These are phyloP conservation scores for Salix exigua DNA, from an alignment of 345 rosid genomes.

Conservation along the genomic window DNA sequence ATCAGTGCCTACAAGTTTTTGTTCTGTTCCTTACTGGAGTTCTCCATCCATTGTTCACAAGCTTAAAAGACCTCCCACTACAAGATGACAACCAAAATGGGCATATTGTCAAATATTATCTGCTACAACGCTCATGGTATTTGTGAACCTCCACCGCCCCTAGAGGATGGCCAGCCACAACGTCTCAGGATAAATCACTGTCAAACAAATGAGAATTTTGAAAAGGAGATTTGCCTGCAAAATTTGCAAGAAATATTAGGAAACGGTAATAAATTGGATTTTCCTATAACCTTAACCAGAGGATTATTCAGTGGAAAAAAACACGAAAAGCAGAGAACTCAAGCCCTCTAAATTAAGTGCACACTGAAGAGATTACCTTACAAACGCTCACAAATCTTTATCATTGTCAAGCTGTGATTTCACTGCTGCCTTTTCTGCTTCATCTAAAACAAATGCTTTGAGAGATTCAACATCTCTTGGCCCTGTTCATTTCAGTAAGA, in stretches of 20 bases:
- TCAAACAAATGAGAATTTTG: background rate
- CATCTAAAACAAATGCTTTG: constrained; percentile 64
- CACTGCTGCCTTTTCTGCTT: constrained; percentile 83
- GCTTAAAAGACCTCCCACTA: too few relatives aligned
- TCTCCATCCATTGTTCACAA: too few relatives aligned
- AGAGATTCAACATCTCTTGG: constrained; percentile 73
- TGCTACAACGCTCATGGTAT: background rate
- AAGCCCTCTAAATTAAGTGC: background rate
- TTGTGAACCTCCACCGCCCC: background rate
- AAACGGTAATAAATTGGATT: background rate
- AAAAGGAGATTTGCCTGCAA: background rate
- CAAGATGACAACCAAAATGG: too few relatives aligned
- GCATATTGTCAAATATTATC: background rate
- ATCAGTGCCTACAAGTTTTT: too few relatives aligned
- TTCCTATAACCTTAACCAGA: too few relatives aligned
- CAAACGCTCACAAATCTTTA: constrained; percentile 48
- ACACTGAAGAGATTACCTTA: constrained; percentile 12
- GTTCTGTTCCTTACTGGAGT: too few relatives aligned
- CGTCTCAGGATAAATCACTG: background rate
- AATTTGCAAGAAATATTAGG: background rate
- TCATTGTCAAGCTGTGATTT: constrained; percentile 57
- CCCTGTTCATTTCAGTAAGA: constrained; percentile 38
- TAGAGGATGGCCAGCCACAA: background rate
- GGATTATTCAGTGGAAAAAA: too few relatives aligned
- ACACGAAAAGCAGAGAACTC: background rate